Base-by-base conservation (phyloP, 495 filamentous ascomycete species). In the Neurospora terricola region DNA sequence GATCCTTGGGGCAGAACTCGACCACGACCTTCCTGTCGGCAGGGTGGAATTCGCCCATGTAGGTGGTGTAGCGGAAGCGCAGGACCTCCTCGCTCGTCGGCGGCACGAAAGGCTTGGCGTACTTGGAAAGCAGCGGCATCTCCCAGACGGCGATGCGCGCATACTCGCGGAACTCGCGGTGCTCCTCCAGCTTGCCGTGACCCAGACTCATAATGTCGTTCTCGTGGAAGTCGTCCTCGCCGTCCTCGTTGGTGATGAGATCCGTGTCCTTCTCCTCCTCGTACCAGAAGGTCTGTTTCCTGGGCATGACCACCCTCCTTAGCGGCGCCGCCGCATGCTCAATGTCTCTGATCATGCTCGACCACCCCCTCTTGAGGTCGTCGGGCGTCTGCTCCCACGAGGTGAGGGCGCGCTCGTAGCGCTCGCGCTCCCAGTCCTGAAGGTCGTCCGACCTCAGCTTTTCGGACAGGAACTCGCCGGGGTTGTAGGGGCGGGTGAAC, bases 11-110 rank as follows among this genome's bases (percentile, higher is more conserved):
- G 74, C 84, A 87, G 77, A 98, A 96, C 80, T 97, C 93, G 37
- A 98, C 88, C 7, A 98, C 94, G 37, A 99, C 93, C 84, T 99
- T 99, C 71, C 89, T 88, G 80, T 94, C 91, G 14, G 94, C 93
- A 0, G 96, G 94, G 81, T 98, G 96, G 70, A 90, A 81, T 82
- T 99, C 96, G 74, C 96, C 96, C 87, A 98, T 89, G 82, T 98
- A 98, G 68, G 90, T 92, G n/a, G 96, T 98, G 83, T 97, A 97
- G 77, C 96, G 91, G 87, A 98, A 99, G 74, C 96, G 91, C 70
- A 99, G 88, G 8, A 88, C 84, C 75, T 91, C 86, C 69, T 90
- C 84, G 68, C 82, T 80, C 68, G 88, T 80, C 14, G 94, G 93
- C 5, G 90, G 91, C 40, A 85, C 83, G 83, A 97, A 98, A 40